Base-by-base conservation (phyloP, 306 rosid species). In the Cicer pinnatifidum region DNA sequence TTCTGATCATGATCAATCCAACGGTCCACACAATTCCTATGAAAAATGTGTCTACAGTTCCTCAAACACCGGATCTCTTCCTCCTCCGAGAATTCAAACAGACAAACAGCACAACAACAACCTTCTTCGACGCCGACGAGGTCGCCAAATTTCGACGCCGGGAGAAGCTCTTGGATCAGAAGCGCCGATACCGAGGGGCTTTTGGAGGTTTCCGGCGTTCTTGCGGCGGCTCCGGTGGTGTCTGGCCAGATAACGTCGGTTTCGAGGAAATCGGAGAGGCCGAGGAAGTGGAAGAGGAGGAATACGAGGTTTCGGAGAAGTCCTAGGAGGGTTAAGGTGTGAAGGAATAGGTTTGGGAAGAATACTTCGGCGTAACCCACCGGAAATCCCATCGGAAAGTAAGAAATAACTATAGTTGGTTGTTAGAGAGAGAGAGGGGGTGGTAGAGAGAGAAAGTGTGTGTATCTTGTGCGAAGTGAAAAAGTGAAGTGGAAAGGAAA, bases 1-100 rank as follows among this genome's bases (percentile, higher is more conserved):
- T 86, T 89, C 85, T 89, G 97, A 68, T 93, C 96, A 10, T 86
- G 98, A 72, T 93, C 96, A 86, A 93, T 88, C 98, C 98, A 93
- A 80, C 98, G 92, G 90, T 93, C 98, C 68, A 93, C 70, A 70
- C 98, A 93, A 1, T 82, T 52, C 72, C 91, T 70, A 81, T 93
- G 98, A 74, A 93, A 93, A 72, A 93, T 86, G 90, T 93, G 98
- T 70, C 74, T 85, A 77, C 98, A 93, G 75, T 93, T 93, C 48
- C 86, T 69, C 79, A 91, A 81, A 44, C 93, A 80, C 84, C 98
- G 85, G 84, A 93, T 89, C 85, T 91, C 98, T 9, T 88, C 97
- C 77, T 77, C 90, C 16, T 51, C 81, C 3, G 88, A 84, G 28
- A 93, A 89, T 57, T 93, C 98, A 69, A 84, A 81, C 38, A 93